A percentile compares a stretch with the other conserved stretches of the same genome.
Evolutionary conservation across 2,329 filamentous ascomycete genomes (phyloP).

Genomic region (Cytospora chrysosperma): DNA sequence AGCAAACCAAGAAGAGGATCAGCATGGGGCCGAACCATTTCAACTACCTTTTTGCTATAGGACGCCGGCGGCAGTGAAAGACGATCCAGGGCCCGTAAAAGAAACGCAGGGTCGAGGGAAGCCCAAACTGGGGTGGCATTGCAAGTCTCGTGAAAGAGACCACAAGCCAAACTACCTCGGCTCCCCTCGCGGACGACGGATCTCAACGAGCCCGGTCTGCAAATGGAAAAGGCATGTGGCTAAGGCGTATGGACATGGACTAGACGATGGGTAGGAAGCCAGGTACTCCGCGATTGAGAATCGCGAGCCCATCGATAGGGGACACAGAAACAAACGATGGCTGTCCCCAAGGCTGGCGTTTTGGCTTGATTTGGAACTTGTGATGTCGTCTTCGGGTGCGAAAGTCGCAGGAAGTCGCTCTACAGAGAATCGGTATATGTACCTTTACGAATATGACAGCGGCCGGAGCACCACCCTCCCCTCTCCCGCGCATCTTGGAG

Average conservation of each 20-base stretch:
- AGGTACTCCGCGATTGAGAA: background rate
- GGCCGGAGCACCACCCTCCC: background rate
- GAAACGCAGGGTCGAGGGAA: background rate
- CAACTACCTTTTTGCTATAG: constrained; percentile 9
- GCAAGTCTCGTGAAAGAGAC: constrained; percentile 10
- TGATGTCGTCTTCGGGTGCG: background rate
- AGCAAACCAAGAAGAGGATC: background rate
- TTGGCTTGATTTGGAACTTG: background rate
- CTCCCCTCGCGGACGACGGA: background rate
- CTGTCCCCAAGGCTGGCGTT: constrained; percentile 18
- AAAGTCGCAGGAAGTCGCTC: background rate
- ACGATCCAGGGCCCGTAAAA: background rate
- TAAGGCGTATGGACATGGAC: background rate
- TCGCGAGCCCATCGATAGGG: background rate
- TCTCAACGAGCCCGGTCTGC: background rate
- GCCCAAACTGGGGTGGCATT: background rate
- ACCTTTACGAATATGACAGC: background rate
- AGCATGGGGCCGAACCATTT: background rate
- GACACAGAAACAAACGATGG: background rate
- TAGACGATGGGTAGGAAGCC: background rate
- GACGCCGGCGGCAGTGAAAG: constrained; percentile 5
- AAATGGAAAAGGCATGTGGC: background rate
- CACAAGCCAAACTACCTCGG: background rate
- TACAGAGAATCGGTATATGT: constrained; percentile 15
- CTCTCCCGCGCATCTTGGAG: background rate